phyloP scores from a whole-genome alignment of 2,329 filamentous ascomycete genomes.

The Raffaelea deltoideospora region DNA sequence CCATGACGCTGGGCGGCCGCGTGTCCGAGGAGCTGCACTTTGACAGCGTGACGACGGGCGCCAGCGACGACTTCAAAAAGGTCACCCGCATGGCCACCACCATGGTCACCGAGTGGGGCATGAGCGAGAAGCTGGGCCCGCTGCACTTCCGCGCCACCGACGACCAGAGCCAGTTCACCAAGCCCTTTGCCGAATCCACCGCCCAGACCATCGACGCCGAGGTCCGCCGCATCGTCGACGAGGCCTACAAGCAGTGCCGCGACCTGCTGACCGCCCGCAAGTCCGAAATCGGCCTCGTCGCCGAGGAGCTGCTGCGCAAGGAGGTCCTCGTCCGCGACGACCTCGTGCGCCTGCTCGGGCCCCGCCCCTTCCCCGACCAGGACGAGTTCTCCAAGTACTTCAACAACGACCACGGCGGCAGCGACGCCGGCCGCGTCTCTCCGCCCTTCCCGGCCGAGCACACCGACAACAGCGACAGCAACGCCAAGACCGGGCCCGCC shows the following conservation, averaged over 20 bases:
- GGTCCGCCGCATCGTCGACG: conserved; percentile 79
- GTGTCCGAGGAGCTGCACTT: conserved; percentile 96
- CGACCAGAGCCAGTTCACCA: conserved; percentile 60
- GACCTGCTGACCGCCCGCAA: conserved; percentile 75
- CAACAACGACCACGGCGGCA: conserved; percentile 37
- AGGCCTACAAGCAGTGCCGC: conserved; percentile 83
- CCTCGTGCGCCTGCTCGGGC: conserved; percentile 75
- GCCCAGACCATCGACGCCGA: conserved; percentile 84
- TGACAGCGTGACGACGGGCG: conserved; percentile 86
- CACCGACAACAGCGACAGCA: conserved; percentile 19
- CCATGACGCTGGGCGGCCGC: conserved; percentile 93
- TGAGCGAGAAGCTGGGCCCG: conserved; percentile 88
- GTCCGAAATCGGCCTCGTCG: conserved; percentile 72
- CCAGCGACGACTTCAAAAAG: conserved; percentile 96
- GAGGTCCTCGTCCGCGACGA: conserved; percentile 87
- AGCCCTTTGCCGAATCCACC: conserved; percentile 91
- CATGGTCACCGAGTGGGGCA: conserved; percentile 99
- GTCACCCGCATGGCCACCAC: conserved; percentile 89
- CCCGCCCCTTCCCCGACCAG: conserved; percentile 67
- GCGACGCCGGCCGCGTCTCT: conserved; percentile 36
- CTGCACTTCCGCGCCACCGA: conserved; percentile 72
- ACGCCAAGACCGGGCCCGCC: background rate
- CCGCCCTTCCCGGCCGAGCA: conserved; percentile 35
- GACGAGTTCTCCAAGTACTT: conserved; percentile 96
- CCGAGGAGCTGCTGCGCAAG: conserved; percentile 83